Evolutionary conservation across 768 basidiomycete species (phyloP).

Genomic region (Lactarius sp.): DNA sequence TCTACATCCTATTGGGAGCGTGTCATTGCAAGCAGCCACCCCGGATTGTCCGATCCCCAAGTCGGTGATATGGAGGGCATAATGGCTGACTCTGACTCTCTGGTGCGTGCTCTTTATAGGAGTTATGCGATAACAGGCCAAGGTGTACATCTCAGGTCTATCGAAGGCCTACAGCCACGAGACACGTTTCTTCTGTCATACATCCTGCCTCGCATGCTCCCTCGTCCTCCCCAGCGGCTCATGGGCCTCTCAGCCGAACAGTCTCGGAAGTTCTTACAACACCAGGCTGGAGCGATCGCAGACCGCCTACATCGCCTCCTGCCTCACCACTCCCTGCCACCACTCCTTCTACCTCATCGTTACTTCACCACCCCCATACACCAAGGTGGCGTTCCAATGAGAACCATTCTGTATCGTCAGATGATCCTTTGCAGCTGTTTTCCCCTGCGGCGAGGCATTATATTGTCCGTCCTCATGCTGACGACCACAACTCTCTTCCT

Average conservation of each 20-base stretch:
- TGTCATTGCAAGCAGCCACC: no score
- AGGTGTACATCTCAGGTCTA: no score
- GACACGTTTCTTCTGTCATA: not conserved
- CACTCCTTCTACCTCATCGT: not conserved
- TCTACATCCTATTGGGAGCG: no score
- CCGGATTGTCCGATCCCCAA: no score
- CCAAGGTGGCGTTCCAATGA: not conserved
- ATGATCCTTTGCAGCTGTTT: constrained; percentile 5
- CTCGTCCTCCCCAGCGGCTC: not conserved
- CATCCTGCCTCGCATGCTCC: not conserved
- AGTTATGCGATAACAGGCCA: no score
- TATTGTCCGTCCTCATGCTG: not conserved
- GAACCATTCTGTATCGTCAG: not conserved
- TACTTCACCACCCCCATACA: not conserved
- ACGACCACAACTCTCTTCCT: not conserved
- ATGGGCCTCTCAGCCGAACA: not conserved
- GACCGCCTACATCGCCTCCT: constrained; percentile 5
- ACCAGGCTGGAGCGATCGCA: not conserved
- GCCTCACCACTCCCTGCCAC: not conserved
- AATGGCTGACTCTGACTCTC: no score
- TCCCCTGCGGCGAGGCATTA: not conserved
- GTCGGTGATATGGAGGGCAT: no score
- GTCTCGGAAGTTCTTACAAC: not conserved
- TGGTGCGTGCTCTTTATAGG: no score
- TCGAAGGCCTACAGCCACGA: not conserved